Evolutionary conservation across 2,329 filamentous ascomycete genomes (phyloP).

Genomic region (Rugonectria rugulosa): DNA sequence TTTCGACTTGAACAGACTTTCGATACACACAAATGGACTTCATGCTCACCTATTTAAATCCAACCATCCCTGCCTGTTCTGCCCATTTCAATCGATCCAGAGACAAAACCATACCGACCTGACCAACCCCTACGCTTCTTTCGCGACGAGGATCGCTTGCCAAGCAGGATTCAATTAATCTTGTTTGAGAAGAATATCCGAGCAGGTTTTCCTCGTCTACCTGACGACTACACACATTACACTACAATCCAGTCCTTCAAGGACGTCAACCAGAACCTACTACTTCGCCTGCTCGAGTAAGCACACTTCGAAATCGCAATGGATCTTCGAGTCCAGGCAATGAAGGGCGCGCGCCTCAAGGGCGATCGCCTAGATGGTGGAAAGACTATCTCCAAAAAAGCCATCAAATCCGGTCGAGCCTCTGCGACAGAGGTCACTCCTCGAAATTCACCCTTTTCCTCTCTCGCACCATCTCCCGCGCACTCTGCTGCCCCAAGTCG

Average conservation of each 20-base stretch:
- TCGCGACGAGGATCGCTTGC: conserved; percentile 37
- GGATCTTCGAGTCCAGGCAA: conserved; percentile 73
- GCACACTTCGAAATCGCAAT: conserved; percentile 49
- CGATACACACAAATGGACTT: conserved; percentile 37
- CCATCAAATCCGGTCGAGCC: conserved; percentile 64
- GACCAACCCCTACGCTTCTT: conserved; percentile 17
- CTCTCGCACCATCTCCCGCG: conserved; percentile 63
- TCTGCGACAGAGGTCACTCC: conserved; percentile 64
- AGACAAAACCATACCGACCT: conserved; percentile 33
- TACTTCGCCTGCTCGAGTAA: not conserved
- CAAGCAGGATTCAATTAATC: conserved; percentile 23
- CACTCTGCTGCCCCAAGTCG: conserved; percentile 68
- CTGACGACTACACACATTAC: not conserved
- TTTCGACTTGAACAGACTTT: conserved; percentile 6
- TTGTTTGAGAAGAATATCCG: conserved; percentile 10
- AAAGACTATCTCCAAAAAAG: conserved; percentile 76
- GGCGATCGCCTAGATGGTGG: conserved; percentile 59
- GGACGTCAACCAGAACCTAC: conserved; percentile 1
- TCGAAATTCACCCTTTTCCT: conserved; percentile 64
- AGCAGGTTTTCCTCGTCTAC: conserved; percentile 38
- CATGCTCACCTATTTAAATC: conserved; percentile 33
- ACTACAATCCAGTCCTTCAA: not conserved
- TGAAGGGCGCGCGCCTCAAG: conserved; percentile 67
- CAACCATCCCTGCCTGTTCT: conserved; percentile 28
- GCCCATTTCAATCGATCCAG: conserved; percentile 30